These are phyloP conservation scores for Acanthamoeba comandoni DNA, from an alignment of 208 protist species.

Conservation along the genomic window DNA sequence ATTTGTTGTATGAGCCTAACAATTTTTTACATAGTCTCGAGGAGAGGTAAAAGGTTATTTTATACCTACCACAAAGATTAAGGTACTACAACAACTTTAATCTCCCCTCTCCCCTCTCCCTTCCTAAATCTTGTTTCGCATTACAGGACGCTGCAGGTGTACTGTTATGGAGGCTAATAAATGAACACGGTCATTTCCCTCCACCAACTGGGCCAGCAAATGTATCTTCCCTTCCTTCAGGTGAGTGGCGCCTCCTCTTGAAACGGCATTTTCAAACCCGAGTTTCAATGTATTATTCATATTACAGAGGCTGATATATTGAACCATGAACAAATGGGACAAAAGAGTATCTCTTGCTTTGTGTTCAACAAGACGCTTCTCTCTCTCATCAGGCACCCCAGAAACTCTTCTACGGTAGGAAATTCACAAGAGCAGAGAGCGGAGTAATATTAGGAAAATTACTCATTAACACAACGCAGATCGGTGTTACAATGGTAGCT, in stretches of 20 bases:
- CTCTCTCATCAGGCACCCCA: slow-evolving; percentile 38
- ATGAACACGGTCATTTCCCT: slow-evolving; percentile 62
- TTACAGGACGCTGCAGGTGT: slow-evolving; percentile 21
- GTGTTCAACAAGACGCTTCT: slow-evolving; percentile 66
- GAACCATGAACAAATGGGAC: slow-evolving; percentile 35
- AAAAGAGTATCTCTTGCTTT: slow-evolving; percentile 67
- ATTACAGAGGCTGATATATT: slow-evolving; percentile 60
- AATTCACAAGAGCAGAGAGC: too few species aligned
- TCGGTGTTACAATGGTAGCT: background rate
- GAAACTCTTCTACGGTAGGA: slow-evolving; percentile 32
- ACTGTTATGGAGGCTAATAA: slow-evolving; percentile 58
- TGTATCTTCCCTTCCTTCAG: slow-evolving; percentile 46
- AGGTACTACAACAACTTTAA: background rate
- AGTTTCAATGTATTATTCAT: background rate
- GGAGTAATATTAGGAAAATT: background rate
- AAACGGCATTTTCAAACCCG: background rate
- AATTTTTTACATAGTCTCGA: background rate
- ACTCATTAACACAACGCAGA: background rate
- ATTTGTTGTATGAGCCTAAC: too few species aligned
- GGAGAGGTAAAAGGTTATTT: slow-evolving; percentile 43
- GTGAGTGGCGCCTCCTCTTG: background rate
- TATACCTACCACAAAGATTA: slow-evolving; percentile 29
- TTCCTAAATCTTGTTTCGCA: too few species aligned
- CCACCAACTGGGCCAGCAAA: slow-evolving; percentile 38
- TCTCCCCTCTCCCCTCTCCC: background rate